These are phyloP conservation scores for Thelonectria rubi DNA, from an alignment of 2,329 filamentous ascomycete genomes.

Conservation along the genomic window DNA sequence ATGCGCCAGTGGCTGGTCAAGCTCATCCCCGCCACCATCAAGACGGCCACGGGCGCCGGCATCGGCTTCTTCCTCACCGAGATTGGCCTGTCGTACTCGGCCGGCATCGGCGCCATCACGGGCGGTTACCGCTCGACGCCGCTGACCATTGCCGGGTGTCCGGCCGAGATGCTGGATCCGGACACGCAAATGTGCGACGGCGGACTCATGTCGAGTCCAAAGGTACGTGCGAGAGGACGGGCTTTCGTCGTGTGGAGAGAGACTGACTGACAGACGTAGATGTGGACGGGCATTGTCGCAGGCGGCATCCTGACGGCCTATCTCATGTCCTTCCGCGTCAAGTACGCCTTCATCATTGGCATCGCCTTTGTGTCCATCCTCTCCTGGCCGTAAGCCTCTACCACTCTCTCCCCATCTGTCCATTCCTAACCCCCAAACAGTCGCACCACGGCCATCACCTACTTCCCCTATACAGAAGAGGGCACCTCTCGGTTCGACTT, in stretches of 20 bases:
- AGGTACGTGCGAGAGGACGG: neutral
- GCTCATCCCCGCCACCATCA: slow-evolving; percentile 80
- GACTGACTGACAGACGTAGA: slow-evolving; percentile 14
- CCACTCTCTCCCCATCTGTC: accelerated
- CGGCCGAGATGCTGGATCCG: slow-evolving; percentile 25
- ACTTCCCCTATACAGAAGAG: slow-evolving; percentile 74
- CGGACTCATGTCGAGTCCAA: slow-evolving; percentile 34
- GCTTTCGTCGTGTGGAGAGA: accelerated
- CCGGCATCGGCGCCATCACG: slow-evolving; percentile 78
- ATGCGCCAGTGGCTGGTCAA: slow-evolving; percentile 85
- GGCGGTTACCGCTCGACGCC: slow-evolving; percentile 68
- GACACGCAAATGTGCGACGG: slow-evolving; percentile 34
- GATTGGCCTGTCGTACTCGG: slow-evolving; percentile 76
- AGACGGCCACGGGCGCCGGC: slow-evolving; percentile 81
- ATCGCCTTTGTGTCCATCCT: slow-evolving; percentile 82
- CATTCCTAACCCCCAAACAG: neutral
- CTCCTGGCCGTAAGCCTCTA: slow-evolving; percentile 74
- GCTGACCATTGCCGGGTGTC: slow-evolving; percentile 75
- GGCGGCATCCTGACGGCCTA: slow-evolving; percentile 78
- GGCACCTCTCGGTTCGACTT: slow-evolving; percentile 77
- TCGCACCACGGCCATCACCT: slow-evolving; percentile 70
- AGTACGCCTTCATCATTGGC: slow-evolving; percentile 81
- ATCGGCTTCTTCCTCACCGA: slow-evolving; percentile 80
- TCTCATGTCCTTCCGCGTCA: slow-evolving; percentile 81
- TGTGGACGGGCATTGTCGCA: slow-evolving; percentile 86